These are phyloP conservation scores for Misopates orontium DNA, from an alignment of 257 asterid genomes.

Conservation along the genomic window DNA sequence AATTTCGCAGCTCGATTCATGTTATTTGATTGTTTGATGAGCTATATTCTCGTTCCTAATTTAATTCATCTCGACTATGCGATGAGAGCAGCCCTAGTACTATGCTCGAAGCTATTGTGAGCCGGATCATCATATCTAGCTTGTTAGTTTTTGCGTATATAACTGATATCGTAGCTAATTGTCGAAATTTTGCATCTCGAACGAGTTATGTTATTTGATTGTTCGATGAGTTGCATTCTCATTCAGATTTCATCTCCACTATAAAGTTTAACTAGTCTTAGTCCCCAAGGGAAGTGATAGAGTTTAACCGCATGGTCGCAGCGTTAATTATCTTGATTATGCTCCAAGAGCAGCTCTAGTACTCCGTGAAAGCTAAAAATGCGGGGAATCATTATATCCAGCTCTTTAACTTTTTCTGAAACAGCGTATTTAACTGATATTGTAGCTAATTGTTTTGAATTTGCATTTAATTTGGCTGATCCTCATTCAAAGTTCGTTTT, in stretches of 20 bases:
- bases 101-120: slow-evolving; percentile 47
- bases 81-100: slow-evolving; percentile 45
- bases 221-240: too few relatives aligned
- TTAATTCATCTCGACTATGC: slow-evolving; percentile 63
- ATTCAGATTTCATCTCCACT: slow-evolving; percentile 44
- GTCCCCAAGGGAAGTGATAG: not conserved
- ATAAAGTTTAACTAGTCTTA: slow-evolving; percentile 50
- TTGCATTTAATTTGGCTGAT: too few relatives aligned
- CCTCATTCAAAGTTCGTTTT: not conserved
- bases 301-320: too few relatives aligned
- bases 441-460: not conserved
- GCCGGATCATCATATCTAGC: slow-evolving; percentile 1
- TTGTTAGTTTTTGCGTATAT: not conserved
- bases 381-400: too few relatives aligned
- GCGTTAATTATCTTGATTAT: too few relatives aligned
- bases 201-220: not conserved
- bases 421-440: slow-evolving; percentile 8
- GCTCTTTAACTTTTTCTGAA: slow-evolving; percentile 20
- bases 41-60: too few relatives aligned
- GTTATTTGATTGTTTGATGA: not conserved
- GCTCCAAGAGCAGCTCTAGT: too few relatives aligned
- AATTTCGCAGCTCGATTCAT: not conserved
- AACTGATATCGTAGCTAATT: not conserved
- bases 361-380: too few relatives aligned
- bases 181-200: not conserved